Percentiles rank a stretch among this genome's conserved stretches.
These are phyloP conservation scores for Atkinsonella hypoxylon DNA, from an alignment of 2,329 filamentous ascomycete genomes.

Conservation along the genomic window DNA sequence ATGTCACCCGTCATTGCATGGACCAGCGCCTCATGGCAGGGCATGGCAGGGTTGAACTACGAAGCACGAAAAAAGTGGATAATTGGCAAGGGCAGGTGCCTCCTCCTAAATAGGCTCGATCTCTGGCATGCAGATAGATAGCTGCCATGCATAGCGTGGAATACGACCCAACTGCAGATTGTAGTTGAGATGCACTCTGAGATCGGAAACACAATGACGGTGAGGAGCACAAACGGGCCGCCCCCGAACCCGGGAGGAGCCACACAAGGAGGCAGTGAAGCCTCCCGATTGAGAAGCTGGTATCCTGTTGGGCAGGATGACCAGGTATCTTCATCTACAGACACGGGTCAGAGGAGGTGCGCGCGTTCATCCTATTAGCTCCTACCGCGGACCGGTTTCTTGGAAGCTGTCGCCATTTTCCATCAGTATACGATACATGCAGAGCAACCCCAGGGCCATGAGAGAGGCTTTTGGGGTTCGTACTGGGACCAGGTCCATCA, in stretches of 20 bases:
- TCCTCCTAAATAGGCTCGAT: not conserved
- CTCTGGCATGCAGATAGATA: constrained; percentile 5
- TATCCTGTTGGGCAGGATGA: not conserved
- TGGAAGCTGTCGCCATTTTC: not conserved
- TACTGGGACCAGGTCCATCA: not conserved
- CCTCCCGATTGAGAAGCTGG: not conserved
- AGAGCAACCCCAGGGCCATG: not conserved
- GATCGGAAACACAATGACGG: constrained; percentile 2
- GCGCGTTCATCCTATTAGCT: not conserved
- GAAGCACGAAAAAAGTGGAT: not conserved
- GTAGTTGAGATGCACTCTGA: constrained; percentile 2
- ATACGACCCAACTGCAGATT: constrained; percentile 8
- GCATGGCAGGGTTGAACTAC: too few species aligned
- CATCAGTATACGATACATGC: not conserved
- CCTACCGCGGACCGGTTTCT: not conserved
- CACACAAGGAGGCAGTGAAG: not conserved
- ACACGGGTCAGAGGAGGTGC: not conserved
- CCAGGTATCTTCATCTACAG: not conserved
- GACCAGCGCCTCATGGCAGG: not conserved
- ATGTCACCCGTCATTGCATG: not conserved
- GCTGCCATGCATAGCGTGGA: constrained; percentile 2
- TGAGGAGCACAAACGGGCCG: not conserved
- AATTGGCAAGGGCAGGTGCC: not conserved
- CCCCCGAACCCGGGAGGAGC: constrained; percentile 1
- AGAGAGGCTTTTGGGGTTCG: not conserved